Evolutionary conservation across 352 stramenopile species (phyloP).

Genomic region (Pythium aquatile): DNA sequence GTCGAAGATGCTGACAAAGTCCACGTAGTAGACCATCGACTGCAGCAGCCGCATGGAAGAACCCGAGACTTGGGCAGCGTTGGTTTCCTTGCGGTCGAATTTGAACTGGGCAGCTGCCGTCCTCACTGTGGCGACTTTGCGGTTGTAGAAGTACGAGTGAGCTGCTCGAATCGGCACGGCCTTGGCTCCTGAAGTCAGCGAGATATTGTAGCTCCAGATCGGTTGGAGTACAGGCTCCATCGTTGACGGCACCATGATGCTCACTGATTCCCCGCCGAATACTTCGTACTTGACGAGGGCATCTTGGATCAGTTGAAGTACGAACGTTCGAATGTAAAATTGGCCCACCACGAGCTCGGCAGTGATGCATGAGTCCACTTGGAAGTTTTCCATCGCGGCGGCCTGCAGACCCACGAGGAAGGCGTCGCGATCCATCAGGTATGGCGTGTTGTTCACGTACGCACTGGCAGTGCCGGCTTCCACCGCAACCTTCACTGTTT

Average conservation of each 20-base stretch:
- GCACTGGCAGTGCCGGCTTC: constrained; percentile 23
- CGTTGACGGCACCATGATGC: constrained; percentile 27
- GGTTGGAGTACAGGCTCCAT: constrained; percentile 26
- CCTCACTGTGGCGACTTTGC: constrained; percentile 27
- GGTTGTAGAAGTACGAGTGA: constrained; percentile 27
- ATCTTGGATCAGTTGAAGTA: constrained; percentile 34
- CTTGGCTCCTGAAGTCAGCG: constrained; percentile 30
- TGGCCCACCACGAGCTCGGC: constrained; percentile 36
- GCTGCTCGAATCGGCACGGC: background rate
- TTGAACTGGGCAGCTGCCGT: constrained; percentile 33
- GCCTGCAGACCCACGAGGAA: constrained; percentile 40
- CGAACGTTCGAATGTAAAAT: constrained; percentile 40
- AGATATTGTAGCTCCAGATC: constrained; percentile 30
- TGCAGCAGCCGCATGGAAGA: constrained; percentile 46
- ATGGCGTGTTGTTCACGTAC: constrained; percentile 26
- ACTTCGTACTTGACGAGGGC: constrained; percentile 17
- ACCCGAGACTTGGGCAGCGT: constrained; percentile 15
- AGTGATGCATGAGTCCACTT: constrained; percentile 41
- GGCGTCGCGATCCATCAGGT: constrained; percentile 33
- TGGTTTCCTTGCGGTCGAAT: constrained; percentile 27
- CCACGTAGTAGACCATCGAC: constrained; percentile 38
- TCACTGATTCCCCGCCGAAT: constrained; percentile 1
- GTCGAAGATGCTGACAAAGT: constrained; percentile 35
- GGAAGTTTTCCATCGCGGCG: constrained; percentile 26
- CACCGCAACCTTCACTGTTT: constrained; percentile 23